These are phyloP conservation scores for Rauvolfia tetraphylla DNA, from an alignment of 257 asterid genomes.

Conservation along the genomic window DNA sequence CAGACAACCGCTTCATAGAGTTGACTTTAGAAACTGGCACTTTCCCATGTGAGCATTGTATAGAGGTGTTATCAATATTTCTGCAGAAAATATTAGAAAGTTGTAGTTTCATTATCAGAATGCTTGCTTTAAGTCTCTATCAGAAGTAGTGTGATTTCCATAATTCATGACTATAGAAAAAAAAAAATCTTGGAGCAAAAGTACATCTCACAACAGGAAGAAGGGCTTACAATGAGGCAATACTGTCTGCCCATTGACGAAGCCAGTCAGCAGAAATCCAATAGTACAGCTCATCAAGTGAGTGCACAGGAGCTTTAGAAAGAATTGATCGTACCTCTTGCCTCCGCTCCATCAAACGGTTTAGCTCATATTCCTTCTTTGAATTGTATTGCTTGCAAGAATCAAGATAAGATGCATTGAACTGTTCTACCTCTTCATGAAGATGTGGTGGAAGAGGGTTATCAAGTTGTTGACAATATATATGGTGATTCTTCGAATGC, in stretches of 20 bases:
- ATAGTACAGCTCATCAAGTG: slow-evolving; percentile 58
- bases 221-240: slow-evolving; percentile 58
- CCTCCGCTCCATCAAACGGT: slow-evolving; percentile 57
- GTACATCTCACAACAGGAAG: background rate
- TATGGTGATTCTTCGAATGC: slow-evolving; percentile 30
- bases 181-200: slow-evolving; percentile 7
- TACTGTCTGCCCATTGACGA: slow-evolving; percentile 92
- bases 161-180: slow-evolving; percentile 3
- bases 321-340: slow-evolving; percentile 86
- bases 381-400: slow-evolving; percentile 67
- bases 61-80: slow-evolving; percentile 69
- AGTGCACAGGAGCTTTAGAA: slow-evolving; percentile 73
- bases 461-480: slow-evolving; percentile 29
- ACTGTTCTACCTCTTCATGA: slow-evolving; percentile 50
- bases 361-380: slow-evolving; percentile 57
- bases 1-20: slow-evolving; percentile 78
- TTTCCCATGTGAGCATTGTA: slow-evolving; percentile 82
- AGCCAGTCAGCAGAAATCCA: slow-evolving; percentile 97
- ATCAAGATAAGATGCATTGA: slow-evolving; percentile 48
- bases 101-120: background rate
- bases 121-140: no score
- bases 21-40: slow-evolving; percentile 70
- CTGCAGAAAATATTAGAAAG: slow-evolving; percentile 46
- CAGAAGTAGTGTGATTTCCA: background rate
- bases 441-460: slow-evolving; percentile 67